Percentiles rank a stretch among this genome's conserved stretches.
These are phyloP conservation scores for Entophlyctis helioformis DNA, from an alignment of 192 early-diverging fungal genomes.

Conservation along the genomic window DNA sequence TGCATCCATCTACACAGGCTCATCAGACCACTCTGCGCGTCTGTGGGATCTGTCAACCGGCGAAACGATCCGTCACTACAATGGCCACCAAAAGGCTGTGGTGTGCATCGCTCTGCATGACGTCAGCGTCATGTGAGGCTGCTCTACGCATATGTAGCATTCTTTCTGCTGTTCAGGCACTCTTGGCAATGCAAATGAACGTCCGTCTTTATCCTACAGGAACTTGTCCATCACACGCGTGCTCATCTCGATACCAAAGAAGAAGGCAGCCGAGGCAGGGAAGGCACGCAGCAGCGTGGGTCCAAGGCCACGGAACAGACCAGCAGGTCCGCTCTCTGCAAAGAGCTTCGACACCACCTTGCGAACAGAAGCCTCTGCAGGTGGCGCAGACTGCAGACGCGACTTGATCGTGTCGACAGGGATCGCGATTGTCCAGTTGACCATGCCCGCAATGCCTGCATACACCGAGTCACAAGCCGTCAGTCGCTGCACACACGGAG, in stretches of 20 bases:
- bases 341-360: constrained; percentile 24
- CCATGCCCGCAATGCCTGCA: constrained; percentile 73
- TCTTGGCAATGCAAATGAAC: too few relatives aligned
- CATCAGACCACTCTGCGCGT: constrained; percentile 70
- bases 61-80: constrained; percentile 75
- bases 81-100: constrained; percentile 81
- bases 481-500: too few relatives aligned
- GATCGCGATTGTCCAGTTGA: constrained; percentile 46
- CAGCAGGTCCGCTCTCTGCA: constrained; percentile 50
- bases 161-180: too few relatives aligned
- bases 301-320: constrained; percentile 70
- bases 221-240: constrained; percentile 33
- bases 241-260: constrained; percentile 51
- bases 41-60: constrained; percentile 71
- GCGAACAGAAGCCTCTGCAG: constrained; percentile 6
- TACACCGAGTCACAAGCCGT: too few relatives aligned
- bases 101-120: constrained; percentile 81
- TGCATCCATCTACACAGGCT: constrained; percentile 30
- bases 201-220: too few relatives aligned
- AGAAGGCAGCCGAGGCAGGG: constrained; percentile 67
- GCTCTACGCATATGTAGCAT: too few relatives aligned
- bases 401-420: constrained; percentile 76
- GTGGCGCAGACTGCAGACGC: constrained; percentile 55
- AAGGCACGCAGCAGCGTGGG: constrained; percentile 66
- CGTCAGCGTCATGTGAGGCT: constrained; percentile 38